These are phyloP conservation scores for Favolaschia claudopus DNA, from an alignment of 768 basidiomycete genomes.

Conservation along the genomic window DNA sequence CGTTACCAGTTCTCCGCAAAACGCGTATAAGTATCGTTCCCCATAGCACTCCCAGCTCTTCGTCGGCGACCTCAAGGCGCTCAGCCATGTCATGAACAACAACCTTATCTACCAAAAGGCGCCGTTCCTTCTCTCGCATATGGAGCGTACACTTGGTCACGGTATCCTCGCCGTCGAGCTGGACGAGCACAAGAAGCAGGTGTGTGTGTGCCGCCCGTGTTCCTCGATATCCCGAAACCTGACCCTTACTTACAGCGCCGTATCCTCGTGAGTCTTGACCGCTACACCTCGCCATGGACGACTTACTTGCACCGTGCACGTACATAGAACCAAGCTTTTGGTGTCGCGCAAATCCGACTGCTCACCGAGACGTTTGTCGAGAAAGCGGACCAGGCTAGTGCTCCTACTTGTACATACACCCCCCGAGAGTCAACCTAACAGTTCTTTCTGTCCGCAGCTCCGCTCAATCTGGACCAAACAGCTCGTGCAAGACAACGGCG, in stretches of 20 bases:
- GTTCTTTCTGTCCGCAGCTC: constrained; percentile 32
- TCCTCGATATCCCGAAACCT: too few relatives aligned
- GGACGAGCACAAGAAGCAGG: neutral
- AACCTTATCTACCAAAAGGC: neutral
- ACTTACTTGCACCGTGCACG: neutral
- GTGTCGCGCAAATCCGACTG: constrained; percentile 46
- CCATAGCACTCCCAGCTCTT: neutral
- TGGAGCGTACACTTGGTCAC: neutral
- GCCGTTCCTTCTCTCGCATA: neutral
- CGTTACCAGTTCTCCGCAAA: neutral
- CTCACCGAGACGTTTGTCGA: constrained; percentile 41
- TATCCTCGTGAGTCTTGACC: neutral
- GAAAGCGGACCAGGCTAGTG: too few relatives aligned
- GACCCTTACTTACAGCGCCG: too few relatives aligned
- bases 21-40: neutral
- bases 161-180: constrained; percentile 12
- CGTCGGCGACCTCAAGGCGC: neutral
- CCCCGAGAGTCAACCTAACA: too few relatives aligned
- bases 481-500: constrained; percentile 7
- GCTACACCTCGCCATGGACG: neutral
- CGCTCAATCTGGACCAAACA: neutral
- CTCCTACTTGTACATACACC: too few relatives aligned
- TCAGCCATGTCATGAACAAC: constrained; percentile 1
- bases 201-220: too few relatives aligned
- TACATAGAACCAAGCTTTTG: constrained; percentile 52